Conservation (phyloP, 2,329 filamentous ascomycete genomes). For the Cordyceps cicadae region DNA sequence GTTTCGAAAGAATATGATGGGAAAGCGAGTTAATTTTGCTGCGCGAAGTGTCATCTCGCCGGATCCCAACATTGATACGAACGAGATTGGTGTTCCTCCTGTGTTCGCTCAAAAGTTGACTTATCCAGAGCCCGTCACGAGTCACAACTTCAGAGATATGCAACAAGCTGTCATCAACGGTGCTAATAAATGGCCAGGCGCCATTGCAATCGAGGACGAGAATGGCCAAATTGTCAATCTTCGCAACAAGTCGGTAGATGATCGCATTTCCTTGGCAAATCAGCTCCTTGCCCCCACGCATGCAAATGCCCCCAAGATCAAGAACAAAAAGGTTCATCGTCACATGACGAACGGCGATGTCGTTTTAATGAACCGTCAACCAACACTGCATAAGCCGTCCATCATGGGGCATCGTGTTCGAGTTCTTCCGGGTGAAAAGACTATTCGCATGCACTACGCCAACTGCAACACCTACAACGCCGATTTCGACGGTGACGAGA, state of each 20-base stretch:
- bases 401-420: slow-evolving; percentile 97
- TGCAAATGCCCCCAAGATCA: slow-evolving; percentile 62
- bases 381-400: slow-evolving; percentile 94
- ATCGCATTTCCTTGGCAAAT: slow-evolving; percentile 83
- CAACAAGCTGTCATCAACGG: slow-evolving; percentile 96
- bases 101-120: slow-evolving; percentile 95
- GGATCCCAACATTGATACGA: slow-evolving; percentile 97
- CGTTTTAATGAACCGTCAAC: slow-evolving; percentile 97
- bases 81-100: slow-evolving; percentile 96
- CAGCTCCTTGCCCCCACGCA: slow-evolving; percentile 81
- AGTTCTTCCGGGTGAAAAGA: slow-evolving; percentile 89
- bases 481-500: slow-evolving; percentile 98
- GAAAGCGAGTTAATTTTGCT: slow-evolving; percentile 97
- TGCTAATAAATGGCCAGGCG: slow-evolving; percentile 86
- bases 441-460: slow-evolving; percentile 98
- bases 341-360: slow-evolving; percentile 96
- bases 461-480: slow-evolving; percentile 99
- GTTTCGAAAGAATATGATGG: slow-evolving; percentile 99
- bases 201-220: slow-evolving; percentile 90
- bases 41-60: slow-evolving; percentile 96
- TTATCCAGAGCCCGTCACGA: slow-evolving; percentile 94
- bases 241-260: slow-evolving; percentile 77
- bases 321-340: slow-evolving; percentile 92
- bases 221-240: slow-evolving; percentile 85
- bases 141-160: slow-evolving; percentile 92